Percentiles rank a stretch among this genome's conserved stretches.
Conservation (phyloP, 331 rosid genomes). For the Pyrus hybrid region DNA sequence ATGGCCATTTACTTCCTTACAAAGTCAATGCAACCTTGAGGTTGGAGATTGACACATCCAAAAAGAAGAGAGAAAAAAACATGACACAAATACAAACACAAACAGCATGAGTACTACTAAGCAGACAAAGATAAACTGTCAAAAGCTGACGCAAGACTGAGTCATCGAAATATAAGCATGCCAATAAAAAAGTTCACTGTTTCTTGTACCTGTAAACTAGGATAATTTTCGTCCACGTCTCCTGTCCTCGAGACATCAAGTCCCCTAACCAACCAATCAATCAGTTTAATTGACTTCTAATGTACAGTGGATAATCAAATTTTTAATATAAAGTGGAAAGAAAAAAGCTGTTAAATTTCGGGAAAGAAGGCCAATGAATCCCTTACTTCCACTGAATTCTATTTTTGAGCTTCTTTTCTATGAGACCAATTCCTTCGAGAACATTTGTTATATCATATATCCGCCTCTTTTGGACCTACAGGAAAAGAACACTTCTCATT, state of each 20-base stretch:
- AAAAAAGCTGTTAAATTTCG: not conserved
- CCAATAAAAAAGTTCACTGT: conserved; percentile 10
- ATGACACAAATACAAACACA: not conserved
- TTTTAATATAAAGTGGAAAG: conserved; percentile 19
- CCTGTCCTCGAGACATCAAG: conserved; percentile 79
- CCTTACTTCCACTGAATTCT: conserved; percentile 98
- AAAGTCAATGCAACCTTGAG: not conserved
- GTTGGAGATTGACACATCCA: not conserved
- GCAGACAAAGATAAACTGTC: not conserved
- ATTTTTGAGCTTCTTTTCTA: conserved; percentile 95
- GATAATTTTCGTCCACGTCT: conserved; percentile 67
- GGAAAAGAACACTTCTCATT: conserved; percentile 16
- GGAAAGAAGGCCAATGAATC: conserved; percentile 4
- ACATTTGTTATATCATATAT: conserved; percentile 98
- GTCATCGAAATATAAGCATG: conserved; percentile 4
- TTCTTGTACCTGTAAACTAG: conserved; percentile 70
- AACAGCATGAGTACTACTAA: not conserved
- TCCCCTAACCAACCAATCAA: conserved; percentile 55
- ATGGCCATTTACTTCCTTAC: not conserved
- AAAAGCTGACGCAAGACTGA: not conserved
- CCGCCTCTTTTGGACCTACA: conserved; percentile 93
- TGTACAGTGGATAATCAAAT: conserved; percentile 4
- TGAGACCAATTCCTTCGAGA: conserved; percentile 98
- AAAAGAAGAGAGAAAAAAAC: not conserved
- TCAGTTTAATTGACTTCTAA: conserved; percentile 19